Conservation (phyloP, 2,329 filamentous ascomycete species). For the Aspergillus brasiliensis region DNA sequence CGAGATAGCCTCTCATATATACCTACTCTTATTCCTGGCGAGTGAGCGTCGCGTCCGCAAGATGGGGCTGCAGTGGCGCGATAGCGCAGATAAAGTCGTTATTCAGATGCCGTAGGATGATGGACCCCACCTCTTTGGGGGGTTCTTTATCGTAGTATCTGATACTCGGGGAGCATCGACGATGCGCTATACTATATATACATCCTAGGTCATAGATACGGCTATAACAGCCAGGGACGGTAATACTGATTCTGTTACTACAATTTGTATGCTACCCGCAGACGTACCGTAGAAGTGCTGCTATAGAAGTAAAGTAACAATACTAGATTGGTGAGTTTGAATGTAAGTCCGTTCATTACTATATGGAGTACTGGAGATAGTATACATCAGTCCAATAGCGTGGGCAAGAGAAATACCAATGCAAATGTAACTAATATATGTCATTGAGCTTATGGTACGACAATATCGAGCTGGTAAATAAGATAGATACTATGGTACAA, state of each 20-base stretch:
- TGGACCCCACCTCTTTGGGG: too few species aligned
- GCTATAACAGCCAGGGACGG: too few species aligned
- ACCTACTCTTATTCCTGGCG: constrained; percentile 72
- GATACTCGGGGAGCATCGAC: background rate
- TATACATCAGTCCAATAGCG: too few species aligned
- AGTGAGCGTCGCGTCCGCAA: constrained; percentile 64
- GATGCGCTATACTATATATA: background rate
- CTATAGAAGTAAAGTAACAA: too few species aligned
- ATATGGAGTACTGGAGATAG: too few species aligned
- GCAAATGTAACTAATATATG: background rate
- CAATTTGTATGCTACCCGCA: too few species aligned
- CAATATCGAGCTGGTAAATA: background rate
- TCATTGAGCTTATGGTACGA: constrained; percentile 3
- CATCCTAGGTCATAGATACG: too few species aligned
- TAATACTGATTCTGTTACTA: too few species aligned
- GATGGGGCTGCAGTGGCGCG: constrained; percentile 67
- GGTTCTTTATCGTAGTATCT: background rate
- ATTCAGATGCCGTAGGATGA: constrained; percentile 50
- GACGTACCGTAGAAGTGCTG: too few species aligned
- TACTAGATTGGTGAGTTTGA: too few species aligned
- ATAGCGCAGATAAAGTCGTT: constrained; percentile 59
- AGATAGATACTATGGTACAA: constrained; percentile 15
- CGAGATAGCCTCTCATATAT: constrained; percentile 70
- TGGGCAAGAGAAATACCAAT: too few species aligned
- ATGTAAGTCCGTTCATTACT: too few species aligned